Evolutionary conservation across 208 protist genomes (phyloP), one percentile per base, ranked within the genome.

Genomic region (Borovskyia barvae): DNA sequence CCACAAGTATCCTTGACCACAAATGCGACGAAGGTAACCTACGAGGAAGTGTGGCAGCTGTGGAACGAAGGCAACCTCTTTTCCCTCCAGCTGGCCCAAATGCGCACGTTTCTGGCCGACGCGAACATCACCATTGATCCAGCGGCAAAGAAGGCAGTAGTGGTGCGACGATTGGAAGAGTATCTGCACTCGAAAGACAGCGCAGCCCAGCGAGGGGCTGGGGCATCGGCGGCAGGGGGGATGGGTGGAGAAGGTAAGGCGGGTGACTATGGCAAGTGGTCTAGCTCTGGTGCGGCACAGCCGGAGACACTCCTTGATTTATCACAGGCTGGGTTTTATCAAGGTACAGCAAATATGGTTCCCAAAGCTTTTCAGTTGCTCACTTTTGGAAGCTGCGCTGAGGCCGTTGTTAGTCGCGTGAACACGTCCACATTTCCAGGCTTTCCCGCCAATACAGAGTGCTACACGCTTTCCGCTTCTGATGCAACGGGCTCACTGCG

Each of bases 51-150:
- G 46, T 94, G 88, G 81, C 66, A 67, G 17, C 69, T 96, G 52
- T 96, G 90, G 87, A 94, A 93, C 56, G 90, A 96, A 56, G 90
- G 90, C 28, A 96, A 96, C 46, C 78, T 96, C 30, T 96, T 94
- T 58, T 92, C 90, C 3, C 76, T 96, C 33, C 90, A 87, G 12
- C 61, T 92, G 11, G 42, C 72, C 22, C 81, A 96, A 62, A 77
- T 96, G 65, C 73, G 80, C 26, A 70, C 77, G 5, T 96, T 93
- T 56, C 77, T 96, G 25, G 56, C 49, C 47, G 57, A 35, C 26
- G 60, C 33, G 20, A 73, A 73, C 32, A 52, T 77, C 35, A 36
- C 52, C 26, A 49, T 55, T 2, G 63, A 66, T 6, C 35, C 45
- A 12, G 33, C 59, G 39, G 25, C 63, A n/a, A 80, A 80, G 43